Evolutionary conservation across 1,139 yeast species (phyloP).

Genomic region (Entelexis sorbosivorans): DNA sequence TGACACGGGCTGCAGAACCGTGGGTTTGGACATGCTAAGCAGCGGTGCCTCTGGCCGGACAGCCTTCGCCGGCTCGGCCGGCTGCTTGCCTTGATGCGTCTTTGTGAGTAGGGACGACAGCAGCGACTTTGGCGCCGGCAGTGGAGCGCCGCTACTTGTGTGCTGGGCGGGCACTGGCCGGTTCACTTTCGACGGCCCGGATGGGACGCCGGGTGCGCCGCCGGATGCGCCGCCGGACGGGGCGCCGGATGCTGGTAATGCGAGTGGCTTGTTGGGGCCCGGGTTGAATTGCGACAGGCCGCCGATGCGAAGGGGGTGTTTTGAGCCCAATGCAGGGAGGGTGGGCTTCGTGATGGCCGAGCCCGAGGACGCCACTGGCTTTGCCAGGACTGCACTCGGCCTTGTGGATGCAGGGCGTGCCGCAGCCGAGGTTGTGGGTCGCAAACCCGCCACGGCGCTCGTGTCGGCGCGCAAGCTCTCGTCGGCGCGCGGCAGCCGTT

Average conservation of each 20-base stretch:
- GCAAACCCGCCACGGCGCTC: background rate
- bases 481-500: background rate
- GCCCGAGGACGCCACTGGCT: background rate
- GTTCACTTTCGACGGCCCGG: background rate
- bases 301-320: background rate
- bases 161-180: too few species aligned
- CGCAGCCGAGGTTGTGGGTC: background rate
- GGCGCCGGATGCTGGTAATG: background rate
- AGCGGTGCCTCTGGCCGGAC: too few species aligned
- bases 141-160: background rate
- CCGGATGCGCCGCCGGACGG: too few species aligned
- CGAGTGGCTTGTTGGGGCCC: background rate
- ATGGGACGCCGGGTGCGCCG: too few species aligned
- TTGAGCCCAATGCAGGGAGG: background rate
- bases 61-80: background rate
- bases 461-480: background rate
- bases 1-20: background rate
- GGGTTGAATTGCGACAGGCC: background rate
- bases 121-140: background rate
- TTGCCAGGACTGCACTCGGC: background rate
- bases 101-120: constrained; percentile 1
- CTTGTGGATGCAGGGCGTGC: background rate
- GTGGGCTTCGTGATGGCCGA: background rate
- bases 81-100: constrained; percentile 1
- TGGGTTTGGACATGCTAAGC: background rate